Evolutionary conservation across 345 rosid species (phyloP), one percentile per base, ranked within the genome.

Genomic region (Moricandia arvensis): DNA sequence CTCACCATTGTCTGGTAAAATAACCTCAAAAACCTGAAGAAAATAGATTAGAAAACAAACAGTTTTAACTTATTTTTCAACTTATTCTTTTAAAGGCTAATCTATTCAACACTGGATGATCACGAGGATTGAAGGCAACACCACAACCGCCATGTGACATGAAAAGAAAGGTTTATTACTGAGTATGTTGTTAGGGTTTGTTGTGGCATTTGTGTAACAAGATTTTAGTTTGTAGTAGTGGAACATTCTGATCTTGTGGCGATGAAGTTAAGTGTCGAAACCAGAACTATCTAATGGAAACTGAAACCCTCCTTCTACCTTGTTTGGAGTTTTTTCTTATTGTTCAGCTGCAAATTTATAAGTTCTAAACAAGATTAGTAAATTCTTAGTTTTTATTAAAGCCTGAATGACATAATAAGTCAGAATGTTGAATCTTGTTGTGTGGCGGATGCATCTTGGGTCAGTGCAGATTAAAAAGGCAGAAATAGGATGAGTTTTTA

Each of bases 1-100:
- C 84, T 95, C 64, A 55, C 97, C 29, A 82, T 95, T 37, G 92
- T 92, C 83, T 88, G 99, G 99, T 92, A 85, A 34, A 34, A 0
- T 13, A 18, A 57, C 59, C 54, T 78, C 30, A n/a, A n/a, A n/a
- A n/a, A n/a, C n/a, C n/a, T n/a, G n/a, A n/a, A n/a, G n/a, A n/a
- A n/a, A n/a, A 8, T 16, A 18, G 8, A 18, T 34, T 3, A 13
- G 27, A n/a, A 62, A 37, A 31, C 75, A 8, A 47, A 45, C 8
- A n/a, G 53, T 5, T 47, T 10, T 6, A 7, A 18, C 30, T 37
- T 81, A 29, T 31, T 55, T 54, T 74, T 43, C 1, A 11, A 24
- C 63, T 69, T 57, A 66, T 2, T 59, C n/a, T 18, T 16, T 49
- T 55, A 10, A 47, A 85, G 93, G 91, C 84, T 87, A 84, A 89